phyloP scores from a whole-genome alignment of 768 basidiomycete species.

The Rubroboletus pulcherrimus region DNA sequence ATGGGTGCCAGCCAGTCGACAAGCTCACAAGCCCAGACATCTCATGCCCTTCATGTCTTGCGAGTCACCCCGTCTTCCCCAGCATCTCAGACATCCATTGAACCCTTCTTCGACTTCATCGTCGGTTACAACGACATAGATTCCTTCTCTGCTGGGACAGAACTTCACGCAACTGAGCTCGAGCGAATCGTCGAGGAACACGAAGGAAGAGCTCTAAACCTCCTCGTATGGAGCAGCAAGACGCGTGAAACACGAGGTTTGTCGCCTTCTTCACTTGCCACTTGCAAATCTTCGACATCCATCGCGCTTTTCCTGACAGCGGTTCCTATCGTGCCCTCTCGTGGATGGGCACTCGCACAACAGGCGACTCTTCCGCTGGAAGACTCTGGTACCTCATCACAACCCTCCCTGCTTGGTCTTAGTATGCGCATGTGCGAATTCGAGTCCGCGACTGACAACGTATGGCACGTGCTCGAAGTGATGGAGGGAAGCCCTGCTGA shows the following conservation, averaged over 20 bases:
- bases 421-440: conserved; percentile 94
- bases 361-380: conserved; percentile 36
- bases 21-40: conserved; percentile 32
- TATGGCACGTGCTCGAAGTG: conserved; percentile 98
- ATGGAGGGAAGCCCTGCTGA: conserved; percentile 95
- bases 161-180: conserved; percentile 64
- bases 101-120: conserved; percentile 96
- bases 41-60: conserved; percentile 76
- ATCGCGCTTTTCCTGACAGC: conserved; percentile 41
- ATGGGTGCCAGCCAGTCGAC: conserved; percentile 81
- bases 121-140: conserved; percentile 80
- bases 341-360: conserved; percentile 66
- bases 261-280: conserved; percentile 9
- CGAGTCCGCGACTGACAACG: conserved; percentile 81
- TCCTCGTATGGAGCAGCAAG: conserved; percentile 85
- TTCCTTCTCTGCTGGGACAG: conserved; percentile 42
- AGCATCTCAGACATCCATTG: conserved; percentile 78
- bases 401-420: conserved; percentile 90
- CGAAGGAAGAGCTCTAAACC: conserved; percentile 64
- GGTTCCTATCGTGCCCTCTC: conserved; percentile 80
- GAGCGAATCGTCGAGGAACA: conserved; percentile 81
- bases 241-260: conserved; percentile 65
- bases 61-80: conserved; percentile 89
- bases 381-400: conserved; percentile 42
- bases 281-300: background rate